These are phyloP conservation scores for Debaryomyces maramus DNA, from an alignment of 805 yeast genomes.

Conservation along the genomic window DNA sequence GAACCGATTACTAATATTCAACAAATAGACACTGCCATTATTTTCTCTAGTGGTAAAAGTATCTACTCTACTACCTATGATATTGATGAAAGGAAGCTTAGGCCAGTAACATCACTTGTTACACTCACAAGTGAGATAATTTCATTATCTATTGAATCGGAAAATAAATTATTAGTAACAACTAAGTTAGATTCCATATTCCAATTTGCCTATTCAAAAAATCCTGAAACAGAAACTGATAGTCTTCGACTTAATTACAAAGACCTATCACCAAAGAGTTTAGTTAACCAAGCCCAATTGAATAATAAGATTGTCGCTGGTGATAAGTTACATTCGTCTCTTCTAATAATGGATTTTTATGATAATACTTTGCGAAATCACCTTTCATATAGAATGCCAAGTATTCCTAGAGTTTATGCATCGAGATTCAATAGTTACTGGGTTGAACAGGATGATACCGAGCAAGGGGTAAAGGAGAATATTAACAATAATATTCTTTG, in stretches of 20 bases:
- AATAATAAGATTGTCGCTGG: constrained; percentile 26
- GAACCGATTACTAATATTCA: constrained; percentile 35
- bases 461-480: constrained; percentile 1
- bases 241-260: constrained; percentile 18
- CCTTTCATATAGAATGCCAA: constrained; percentile 20
- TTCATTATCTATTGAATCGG: constrained; percentile 20
- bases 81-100: constrained; percentile 30
- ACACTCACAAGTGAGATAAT: constrained; percentile 32
- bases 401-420: constrained; percentile 34
- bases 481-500: constrained; percentile 16
- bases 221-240: constrained; percentile 10
- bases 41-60: constrained; percentile 31
- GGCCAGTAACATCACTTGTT: constrained; percentile 23
- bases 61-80: constrained; percentile 36
- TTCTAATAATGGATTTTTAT: constrained; percentile 24
- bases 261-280: constrained; percentile 35
- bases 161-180: constrained; percentile 22
- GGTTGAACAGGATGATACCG: constrained; percentile 11
- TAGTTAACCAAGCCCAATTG: constrained; percentile 29
- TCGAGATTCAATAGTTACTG: constrained; percentile 23
- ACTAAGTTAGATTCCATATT: constrained; percentile 38
- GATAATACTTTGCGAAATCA: constrained; percentile 7
- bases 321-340: constrained; percentile 36
- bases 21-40: constrained; percentile 33
- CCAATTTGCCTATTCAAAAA: constrained; percentile 21